A percentile compares a stretch with the other conserved stretches of the same genome.
These are phyloP conservation scores for Xylaria venustula DNA, from an alignment of 495 filamentous ascomycete species.

Conservation along the genomic window DNA sequence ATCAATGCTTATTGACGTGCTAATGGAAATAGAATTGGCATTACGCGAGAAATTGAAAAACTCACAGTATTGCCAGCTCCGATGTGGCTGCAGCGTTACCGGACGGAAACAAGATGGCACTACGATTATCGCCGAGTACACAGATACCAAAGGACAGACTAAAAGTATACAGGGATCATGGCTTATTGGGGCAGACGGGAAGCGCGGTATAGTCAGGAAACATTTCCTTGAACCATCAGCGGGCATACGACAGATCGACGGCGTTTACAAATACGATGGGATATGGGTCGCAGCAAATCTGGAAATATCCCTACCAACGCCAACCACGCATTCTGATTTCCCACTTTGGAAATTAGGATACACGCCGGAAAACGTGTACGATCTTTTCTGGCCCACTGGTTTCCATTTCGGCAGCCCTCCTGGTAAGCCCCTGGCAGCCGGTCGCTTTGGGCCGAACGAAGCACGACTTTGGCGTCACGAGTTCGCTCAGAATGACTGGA, in stretches of 20 bases:
- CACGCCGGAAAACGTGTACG: conserved; percentile 47
- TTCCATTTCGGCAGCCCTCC: conserved; percentile 51
- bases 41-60: conserved; percentile 18
- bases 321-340: conserved; percentile 48
- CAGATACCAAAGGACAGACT: conserved; percentile 24
- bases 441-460: conserved; percentile 43
- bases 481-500: conserved; percentile 36
- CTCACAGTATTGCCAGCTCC: conserved; percentile 31
- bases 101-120: conserved; percentile 30
- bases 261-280: conserved; percentile 45
- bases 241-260: conserved; percentile 38
- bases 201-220: conserved; percentile 50
- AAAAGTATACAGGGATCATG: conserved; percentile 34
- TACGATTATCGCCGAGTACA: conserved; percentile 36
- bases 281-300: conserved; percentile 55
- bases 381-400: conserved; percentile 48
- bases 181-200: conserved; percentile 52
- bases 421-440: conserved; percentile 42
- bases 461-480: conserved; percentile 53
- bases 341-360: conserved; percentile 50
- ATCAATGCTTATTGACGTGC: neutral
- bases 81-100: conserved; percentile 33
- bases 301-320: conserved; percentile 44
- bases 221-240: conserved; percentile 47
- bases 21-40: conserved; percentile 28